Base-by-base conservation (phyloP, 129 eudicot species). In the Heracleum sosnowskyi region DNA sequence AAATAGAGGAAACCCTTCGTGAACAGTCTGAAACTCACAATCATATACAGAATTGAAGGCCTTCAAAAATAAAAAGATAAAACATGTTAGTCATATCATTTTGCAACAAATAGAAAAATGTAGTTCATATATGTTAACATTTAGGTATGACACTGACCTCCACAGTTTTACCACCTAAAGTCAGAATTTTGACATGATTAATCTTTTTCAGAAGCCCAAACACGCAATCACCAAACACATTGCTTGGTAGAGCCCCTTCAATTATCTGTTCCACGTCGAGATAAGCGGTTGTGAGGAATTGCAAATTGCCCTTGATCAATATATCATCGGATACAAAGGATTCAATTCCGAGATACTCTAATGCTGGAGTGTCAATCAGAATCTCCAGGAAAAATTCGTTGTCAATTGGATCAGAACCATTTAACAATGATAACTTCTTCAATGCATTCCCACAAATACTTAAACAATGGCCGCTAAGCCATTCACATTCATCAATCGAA, bases 201-300 rank as follows among this genome's bases (percentile, higher is more conserved):
- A 45, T 45, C 40, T 29, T 49, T 47, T 74, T 74, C 45, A 74
- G 77, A 17, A 74, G 62, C 57, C 41, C 63, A 45, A 74, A 74
- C 49, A 45, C 41, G 26, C 7, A 11, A 29, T 74, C 63, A 26
- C 62, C 77, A 13, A n/a, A 42, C 20, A 74, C 60, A 74, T 62
- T 17, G 60, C 55, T 46, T n/a, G 57, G 77, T n/a, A 13, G 9
- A 44, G 13, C 26, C 12, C 62, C 35, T 74, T 44, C 26, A 12
- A 44, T 0, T 7, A 13, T 74, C 39, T 44, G 77, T 26, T 20
- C 37, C 6, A 74, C 40, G 26, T 74, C 62, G 7, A 74, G 5
- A 7, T 12, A 9, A 12, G 77, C 77, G 1, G 11, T 46, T 45
- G 0, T 53, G 0, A 74, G 57, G 55, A 53, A 74, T 10, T 4